A percentile compares a stretch with the other conserved stretches of the same genome.
Evolutionary conservation across 129 eudicot species (phyloP).

Genomic region (Apium graveolens): DNA sequence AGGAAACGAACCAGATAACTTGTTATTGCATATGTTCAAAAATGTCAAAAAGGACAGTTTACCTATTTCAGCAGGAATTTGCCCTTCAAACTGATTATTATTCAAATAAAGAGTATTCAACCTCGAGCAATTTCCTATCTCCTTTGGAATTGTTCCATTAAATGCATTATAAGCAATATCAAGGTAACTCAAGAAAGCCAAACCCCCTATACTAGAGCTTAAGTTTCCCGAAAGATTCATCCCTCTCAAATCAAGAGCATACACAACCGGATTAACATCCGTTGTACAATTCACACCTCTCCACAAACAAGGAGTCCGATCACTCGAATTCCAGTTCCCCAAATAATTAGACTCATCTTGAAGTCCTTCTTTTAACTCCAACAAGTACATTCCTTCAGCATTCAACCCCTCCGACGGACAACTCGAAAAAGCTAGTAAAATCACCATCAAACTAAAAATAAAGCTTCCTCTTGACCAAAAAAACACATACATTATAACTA

Average conservation of each 20-base stretch:
- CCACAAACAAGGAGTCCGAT: slow-evolving; percentile 78
- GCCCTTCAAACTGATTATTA: slow-evolving; percentile 53
- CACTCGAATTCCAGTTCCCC: slow-evolving; percentile 54
- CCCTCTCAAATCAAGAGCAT: slow-evolving; percentile 48
- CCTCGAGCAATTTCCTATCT: slow-evolving; percentile 53
- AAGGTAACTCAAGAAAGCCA: slow-evolving; percentile 39
- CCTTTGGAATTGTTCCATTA: slow-evolving; percentile 55
- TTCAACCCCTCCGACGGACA: slow-evolving; percentile 57
- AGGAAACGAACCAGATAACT: slow-evolving; percentile 66
- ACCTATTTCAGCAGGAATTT: slow-evolving; percentile 68
- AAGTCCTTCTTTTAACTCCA: slow-evolving; percentile 58
- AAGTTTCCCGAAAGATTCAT: slow-evolving; percentile 82
- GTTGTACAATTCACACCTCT: slow-evolving; percentile 68
- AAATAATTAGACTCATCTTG: slow-evolving; percentile 37
- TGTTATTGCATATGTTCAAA: slow-evolving; percentile 74
- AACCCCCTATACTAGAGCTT: slow-evolving; percentile 52
- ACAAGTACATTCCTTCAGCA: slow-evolving; percentile 55
- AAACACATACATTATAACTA: slow-evolving; percentile 31
- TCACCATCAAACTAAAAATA: slow-evolving; percentile 23
- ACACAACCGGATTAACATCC: slow-evolving; percentile 33
- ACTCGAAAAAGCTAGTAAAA: slow-evolving; percentile 27
- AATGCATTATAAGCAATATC: slow-evolving; percentile 56
- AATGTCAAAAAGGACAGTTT: slow-evolving; percentile 30
- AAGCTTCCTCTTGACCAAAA: slow-evolving; percentile 15
- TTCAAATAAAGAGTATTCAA: slow-evolving; percentile 42